Conservation (phyloP, 192 early-diverging fungal genomes). For the Spizellomyces punctatus region DNA sequence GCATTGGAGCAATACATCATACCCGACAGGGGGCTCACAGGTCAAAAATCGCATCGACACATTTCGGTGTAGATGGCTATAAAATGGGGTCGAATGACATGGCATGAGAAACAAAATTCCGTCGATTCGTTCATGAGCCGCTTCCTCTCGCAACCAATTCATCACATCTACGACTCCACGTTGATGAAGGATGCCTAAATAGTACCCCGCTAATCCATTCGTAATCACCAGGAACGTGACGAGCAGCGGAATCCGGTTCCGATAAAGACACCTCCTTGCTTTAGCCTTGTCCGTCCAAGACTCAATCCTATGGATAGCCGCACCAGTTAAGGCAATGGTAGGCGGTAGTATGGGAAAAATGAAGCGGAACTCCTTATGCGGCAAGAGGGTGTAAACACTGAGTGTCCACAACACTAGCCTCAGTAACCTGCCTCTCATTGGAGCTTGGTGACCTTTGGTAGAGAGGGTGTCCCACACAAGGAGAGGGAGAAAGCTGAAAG, state of each 20-base stretch:
- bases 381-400: constrained; percentile 70
- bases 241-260: constrained; percentile 19
- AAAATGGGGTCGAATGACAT: constrained; percentile 96
- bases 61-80: constrained; percentile 74
- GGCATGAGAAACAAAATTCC: constrained; percentile 87
- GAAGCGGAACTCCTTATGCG: constrained; percentile 97
- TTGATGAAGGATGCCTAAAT: constrained; percentile 82
- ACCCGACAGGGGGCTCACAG: constrained; percentile 87
- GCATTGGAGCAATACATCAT: constrained; percentile 4
- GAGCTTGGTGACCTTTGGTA: too few relatives aligned
- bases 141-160: constrained; percentile 64
- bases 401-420: constrained; percentile 26
- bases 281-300: not conserved
- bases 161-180: constrained; percentile 91
- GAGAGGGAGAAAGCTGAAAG: constrained; percentile 75
- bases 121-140: constrained; percentile 10
- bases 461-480: constrained; percentile 52
- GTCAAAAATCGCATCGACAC: constrained; percentile 82
- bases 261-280: not conserved
- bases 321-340: constrained; percentile 25
- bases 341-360: constrained; percentile 81
- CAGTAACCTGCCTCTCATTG: constrained; percentile 24
- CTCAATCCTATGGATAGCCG: not conserved
- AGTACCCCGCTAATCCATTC: constrained; percentile 69
- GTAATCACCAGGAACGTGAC: constrained; percentile 60